phyloP scores from a whole-genome alignment of 352 stramenopile species.

The Phytophthora palmivora region DNA sequence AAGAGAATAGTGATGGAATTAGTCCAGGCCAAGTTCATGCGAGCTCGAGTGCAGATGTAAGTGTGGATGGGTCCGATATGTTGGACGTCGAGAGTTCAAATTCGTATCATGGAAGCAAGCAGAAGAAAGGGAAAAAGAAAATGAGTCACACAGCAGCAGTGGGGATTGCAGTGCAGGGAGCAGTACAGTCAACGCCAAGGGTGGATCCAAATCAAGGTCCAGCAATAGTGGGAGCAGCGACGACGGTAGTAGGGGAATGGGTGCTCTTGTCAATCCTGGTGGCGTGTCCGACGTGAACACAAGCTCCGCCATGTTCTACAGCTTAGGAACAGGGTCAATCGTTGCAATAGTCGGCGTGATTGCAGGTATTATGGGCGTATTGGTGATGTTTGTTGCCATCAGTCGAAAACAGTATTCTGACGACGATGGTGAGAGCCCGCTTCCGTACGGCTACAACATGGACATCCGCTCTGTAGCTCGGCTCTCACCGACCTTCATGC shows the following conservation, averaged over 20 bases:
- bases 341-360: slow-evolving; percentile 77
- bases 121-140: slow-evolving; percentile 28
- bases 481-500: slow-evolving; percentile 65
- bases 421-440: slow-evolving; percentile 60
- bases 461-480: slow-evolving; percentile 48
- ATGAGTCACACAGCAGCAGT: slow-evolving; percentile 17
- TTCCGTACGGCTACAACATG: slow-evolving; percentile 53
- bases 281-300: slow-evolving; percentile 51
- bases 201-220: background rate
- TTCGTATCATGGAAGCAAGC: slow-evolving; percentile 5
- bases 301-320: slow-evolving; percentile 60
- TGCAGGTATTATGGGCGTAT: slow-evolving; percentile 60
- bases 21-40: slow-evolving; percentile 36
- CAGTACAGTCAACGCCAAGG: background rate
- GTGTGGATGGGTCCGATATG: slow-evolving; percentile 8
- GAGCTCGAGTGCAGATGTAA: slow-evolving; percentile 33
- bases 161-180: slow-evolving; percentile 6
- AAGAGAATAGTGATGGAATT: slow-evolving; percentile 4
- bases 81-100: slow-evolving; percentile 1
- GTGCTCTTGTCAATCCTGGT: slow-evolving; percentile 32
- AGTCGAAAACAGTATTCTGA: slow-evolving; percentile 65
- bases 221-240: slow-evolving; percentile 12
- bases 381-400: slow-evolving; percentile 67
- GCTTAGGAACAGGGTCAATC: slow-evolving; percentile 67
- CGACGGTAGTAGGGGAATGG: slow-evolving; percentile 11